Evolutionary conservation across 148 eudicot species (phyloP), one percentile per base, ranked within the genome.

Genomic region (Chenopodium formosanum): DNA sequence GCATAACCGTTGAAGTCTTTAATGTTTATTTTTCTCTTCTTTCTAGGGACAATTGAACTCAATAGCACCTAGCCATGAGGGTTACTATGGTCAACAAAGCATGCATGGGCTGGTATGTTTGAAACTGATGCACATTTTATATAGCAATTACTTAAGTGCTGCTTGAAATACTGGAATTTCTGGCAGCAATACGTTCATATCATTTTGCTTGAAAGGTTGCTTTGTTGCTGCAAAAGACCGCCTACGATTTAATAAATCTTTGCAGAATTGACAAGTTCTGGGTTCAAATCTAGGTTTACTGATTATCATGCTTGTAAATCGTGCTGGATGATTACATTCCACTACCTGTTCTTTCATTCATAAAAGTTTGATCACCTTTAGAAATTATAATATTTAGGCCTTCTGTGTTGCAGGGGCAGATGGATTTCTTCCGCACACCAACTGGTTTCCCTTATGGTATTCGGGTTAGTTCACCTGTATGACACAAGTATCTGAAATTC

Each of bases 401-500:
- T 47, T 32, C 31, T 68, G 63, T 69, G 81, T 40, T 88, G 82
- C 90, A 91, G 94, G 97, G 97, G 37, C 98, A 92, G 83, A 95
- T 95, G 98, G 98, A 95, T 69, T 92, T 93, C 84, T 93, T 95
- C 66, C 90, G 97, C 70, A 64, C 89, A 81, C 90, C 91, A 77
- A 48, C 75, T 50, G 85, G 81, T 83, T 95, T 89, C 82, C 56
- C 90, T 6, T 95, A 92, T 81, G 91, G 90, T 73, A 90, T 93
- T 78, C 96, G 97, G 91, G 98, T 93, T 74, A 87, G 97, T 91
- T 82, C 56, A 31, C 53, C 50, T 48, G 34, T 56, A 20, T 80
- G 8, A 1, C 73, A 56, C 69, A 62, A 62, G 52, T 47, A 34
- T 63, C 29, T 23, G 20, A 46, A 76, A 31, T 31, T 70, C 29